Percentiles rank a stretch among this genome's conserved stretches.
Evolutionary conservation across 139 green algal species (phyloP).

Genomic region (Coelastrella sp.): DNA sequence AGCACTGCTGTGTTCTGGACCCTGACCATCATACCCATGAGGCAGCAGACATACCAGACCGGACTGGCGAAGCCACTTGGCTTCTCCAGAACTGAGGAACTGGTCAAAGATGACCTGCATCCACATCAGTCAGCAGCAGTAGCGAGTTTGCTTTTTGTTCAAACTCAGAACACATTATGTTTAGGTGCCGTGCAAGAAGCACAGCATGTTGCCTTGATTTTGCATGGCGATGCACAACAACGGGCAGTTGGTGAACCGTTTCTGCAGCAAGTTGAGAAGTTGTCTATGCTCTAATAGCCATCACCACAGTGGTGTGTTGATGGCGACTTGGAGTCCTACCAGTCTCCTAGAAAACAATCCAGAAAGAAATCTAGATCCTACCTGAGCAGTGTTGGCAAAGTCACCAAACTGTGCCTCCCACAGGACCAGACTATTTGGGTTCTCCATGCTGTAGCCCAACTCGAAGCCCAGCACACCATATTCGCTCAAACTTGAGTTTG

Average conservation of each 20-base stretch:
- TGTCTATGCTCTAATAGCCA: no score
- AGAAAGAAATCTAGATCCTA: neutral
- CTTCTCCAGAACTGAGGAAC: conserved; percentile 94
- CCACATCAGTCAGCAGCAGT: no score
- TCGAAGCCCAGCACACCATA: conserved; percentile 98
- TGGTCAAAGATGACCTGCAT: conserved; percentile 95
- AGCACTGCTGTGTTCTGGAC: conserved; percentile 92
- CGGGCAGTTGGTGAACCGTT: no score
- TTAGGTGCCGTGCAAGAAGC: no score
- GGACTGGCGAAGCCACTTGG: conserved; percentile 94
- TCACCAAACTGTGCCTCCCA: conserved; percentile 86
- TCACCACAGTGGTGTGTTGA: no score
- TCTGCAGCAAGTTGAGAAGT: no score
- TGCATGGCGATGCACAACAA: no score
- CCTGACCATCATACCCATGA: conserved; percentile 97
- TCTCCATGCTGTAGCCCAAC: conserved; percentile 97
- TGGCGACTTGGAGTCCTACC: no score
- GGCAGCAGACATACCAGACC: conserved; percentile 92
- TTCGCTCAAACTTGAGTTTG: conserved; percentile 90
- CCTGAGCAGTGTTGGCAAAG: conserved; percentile 97
- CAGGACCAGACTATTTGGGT: conserved; percentile 95
- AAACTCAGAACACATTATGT: no score
- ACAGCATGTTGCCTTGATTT: no score
- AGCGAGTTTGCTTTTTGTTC: no score
- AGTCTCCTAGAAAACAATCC: no score